phyloP scores from a whole-genome alignment of 768 basidiomycete genomes.

The Termitomyces sp. region DNA sequence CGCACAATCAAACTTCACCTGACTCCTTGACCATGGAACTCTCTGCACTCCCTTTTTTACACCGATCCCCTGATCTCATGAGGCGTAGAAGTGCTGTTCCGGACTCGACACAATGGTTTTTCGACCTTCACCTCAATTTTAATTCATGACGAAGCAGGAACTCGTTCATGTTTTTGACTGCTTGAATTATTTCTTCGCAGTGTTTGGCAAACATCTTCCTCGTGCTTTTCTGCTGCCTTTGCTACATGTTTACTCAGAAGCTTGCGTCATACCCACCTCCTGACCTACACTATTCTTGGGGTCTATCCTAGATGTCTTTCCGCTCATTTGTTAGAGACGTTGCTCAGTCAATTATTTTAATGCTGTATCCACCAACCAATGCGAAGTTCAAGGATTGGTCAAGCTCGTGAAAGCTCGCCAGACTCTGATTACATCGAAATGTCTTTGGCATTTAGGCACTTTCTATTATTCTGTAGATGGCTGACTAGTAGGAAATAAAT shows the following conservation, averaged over 20 bases:
- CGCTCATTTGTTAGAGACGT: neutral
- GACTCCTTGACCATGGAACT: constrained; percentile 7
- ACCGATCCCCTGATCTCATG: constrained; percentile 10
- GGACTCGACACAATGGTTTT: constrained; percentile 11
- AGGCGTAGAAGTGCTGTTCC: constrained; percentile 3
- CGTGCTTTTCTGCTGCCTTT: neutral
- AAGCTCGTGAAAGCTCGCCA: neutral
- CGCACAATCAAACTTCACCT: neutral
- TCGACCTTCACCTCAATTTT: neutral
- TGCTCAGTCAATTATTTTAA: neutral
- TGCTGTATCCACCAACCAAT: neutral
- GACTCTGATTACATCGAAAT: too few relatives aligned
- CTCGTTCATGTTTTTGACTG: neutral
- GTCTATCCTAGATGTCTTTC: neutral
- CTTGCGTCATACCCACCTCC: neutral
- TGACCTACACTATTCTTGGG: neutral
- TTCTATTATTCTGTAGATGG: neutral
- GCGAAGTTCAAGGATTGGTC: neutral
- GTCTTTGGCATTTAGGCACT: neutral
- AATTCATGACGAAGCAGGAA: neutral
- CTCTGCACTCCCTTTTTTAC: constrained; percentile 10
- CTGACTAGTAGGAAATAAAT: neutral
- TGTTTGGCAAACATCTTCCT: neutral
- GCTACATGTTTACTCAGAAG: neutral
- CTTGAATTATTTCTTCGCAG: neutral